Evolutionary conservation across 78 protist species (phyloP).

Genomic region (Planoprotostelium fungivorum): DNA sequence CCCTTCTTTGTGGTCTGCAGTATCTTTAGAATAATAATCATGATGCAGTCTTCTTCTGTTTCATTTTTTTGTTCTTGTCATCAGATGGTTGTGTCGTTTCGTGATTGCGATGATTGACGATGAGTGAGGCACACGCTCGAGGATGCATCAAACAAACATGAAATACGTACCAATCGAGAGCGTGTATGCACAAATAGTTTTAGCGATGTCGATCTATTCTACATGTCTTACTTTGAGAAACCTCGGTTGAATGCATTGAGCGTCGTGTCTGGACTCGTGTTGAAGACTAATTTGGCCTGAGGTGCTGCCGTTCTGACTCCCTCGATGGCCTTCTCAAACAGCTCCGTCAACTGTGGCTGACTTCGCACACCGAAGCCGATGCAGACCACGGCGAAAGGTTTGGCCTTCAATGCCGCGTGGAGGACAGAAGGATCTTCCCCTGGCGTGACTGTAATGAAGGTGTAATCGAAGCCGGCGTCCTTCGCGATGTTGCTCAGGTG

Average conservation of each 20-base stretch:
- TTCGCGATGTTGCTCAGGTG: neutral
- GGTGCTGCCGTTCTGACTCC: neutral
- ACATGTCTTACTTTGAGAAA: no score
- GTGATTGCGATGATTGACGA: no score
- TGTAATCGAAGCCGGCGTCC: neutral
- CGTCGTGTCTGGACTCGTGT: neutral
- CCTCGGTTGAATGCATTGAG: neutral
- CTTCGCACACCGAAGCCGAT: neutral
- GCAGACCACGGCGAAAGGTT: neutral
- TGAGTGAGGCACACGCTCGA: no score
- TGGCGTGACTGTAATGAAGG: neutral
- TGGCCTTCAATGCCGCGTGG: neutral
- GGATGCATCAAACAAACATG: no score
- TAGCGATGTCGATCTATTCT: no score
- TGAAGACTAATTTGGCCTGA: neutral
- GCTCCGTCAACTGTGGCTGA: neutral
- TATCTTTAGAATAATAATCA: no score
- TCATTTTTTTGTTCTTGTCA: no score
- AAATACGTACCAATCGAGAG: no score
- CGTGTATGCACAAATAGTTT: no score
- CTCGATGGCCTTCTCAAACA: neutral
- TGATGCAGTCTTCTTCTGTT: no score
- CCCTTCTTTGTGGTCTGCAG: no score
- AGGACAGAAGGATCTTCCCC: neutral
- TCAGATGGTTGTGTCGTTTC: no score